phyloP scores from a whole-genome alignment of 768 basidiomycete genomes.

The Agaricus subrufescens region DNA sequence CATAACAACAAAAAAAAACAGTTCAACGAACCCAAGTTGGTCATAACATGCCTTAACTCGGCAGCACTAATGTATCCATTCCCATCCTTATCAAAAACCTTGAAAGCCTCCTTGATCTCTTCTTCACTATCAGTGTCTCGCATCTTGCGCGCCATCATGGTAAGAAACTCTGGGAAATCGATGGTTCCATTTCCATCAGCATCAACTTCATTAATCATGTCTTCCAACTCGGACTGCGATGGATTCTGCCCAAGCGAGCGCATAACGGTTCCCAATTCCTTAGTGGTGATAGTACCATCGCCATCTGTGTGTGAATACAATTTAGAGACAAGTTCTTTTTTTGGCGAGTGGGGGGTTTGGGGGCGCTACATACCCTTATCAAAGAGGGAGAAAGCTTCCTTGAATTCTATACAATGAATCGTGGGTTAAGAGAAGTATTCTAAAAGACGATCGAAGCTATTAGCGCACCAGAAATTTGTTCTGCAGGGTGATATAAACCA shows the following conservation, averaged over 20 bases:
- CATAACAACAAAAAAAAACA: background rate
- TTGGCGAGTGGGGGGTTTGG: constrained; percentile 6
- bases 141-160: constrained; percentile 35
- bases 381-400: constrained; percentile 98
- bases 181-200: constrained; percentile 38
- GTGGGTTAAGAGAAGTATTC: constrained; percentile 2
- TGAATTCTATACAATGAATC: constrained; percentile 65
- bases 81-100: constrained; percentile 91
- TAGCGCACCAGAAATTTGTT: constrained; percentile 83
- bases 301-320: constrained; percentile 25
- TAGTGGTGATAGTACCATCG: constrained; percentile 43
- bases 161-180: constrained; percentile 41
- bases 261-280: constrained; percentile 44
- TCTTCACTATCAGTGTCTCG: constrained; percentile 27
- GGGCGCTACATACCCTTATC: constrained; percentile 69
- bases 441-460: background rate
- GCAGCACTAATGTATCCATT: constrained; percentile 88
- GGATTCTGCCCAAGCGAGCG: constrained; percentile 39
- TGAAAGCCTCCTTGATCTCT: constrained; percentile 38
- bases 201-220: constrained; percentile 43
- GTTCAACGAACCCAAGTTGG: constrained; percentile 66
- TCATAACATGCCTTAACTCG: constrained; percentile 93
- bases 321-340: no score
- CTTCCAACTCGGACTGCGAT: constrained; percentile 37
- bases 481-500: constrained; percentile 30